Evolutionary conservation across 768 basidiomycete genomes (phyloP).

Genomic region (Suillus spraguei): DNA sequence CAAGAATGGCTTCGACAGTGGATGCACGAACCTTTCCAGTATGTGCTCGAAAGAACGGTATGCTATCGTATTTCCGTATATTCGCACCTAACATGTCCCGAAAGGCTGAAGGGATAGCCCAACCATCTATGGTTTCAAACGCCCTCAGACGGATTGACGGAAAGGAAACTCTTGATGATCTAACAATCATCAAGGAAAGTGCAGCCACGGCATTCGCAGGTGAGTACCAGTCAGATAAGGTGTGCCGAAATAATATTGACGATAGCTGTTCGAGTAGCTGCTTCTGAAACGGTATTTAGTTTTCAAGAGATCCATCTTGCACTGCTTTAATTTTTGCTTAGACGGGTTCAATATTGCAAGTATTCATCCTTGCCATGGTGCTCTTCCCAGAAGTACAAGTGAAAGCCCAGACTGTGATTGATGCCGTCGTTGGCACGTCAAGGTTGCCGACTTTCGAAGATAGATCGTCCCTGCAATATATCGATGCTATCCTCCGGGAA

Average conservation of each 20-base stretch:
- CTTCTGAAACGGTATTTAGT: conserved; percentile 20
- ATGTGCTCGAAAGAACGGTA: conserved; percentile 18
- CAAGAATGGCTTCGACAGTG: conserved; percentile 21
- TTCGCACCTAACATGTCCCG: conserved; percentile 1
- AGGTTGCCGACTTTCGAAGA: conserved; percentile 32
- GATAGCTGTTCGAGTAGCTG: conserved; percentile 12
- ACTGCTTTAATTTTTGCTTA: conserved; percentile 7
- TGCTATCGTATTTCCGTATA: not conserved
- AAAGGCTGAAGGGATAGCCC: conserved; percentile 19
- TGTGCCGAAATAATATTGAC: not conserved
- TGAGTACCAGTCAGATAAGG: conserved; percentile 3
- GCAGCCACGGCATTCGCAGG: conserved; percentile 26
- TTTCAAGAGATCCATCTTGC: not conserved
- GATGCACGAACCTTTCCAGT: conserved; percentile 25
- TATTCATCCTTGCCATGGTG: conserved; percentile 39
- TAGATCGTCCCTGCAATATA: conserved; percentile 27
- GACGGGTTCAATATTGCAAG: conserved; percentile 30
- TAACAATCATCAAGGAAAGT: conserved; percentile 19
- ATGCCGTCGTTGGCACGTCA: conserved; percentile 24
- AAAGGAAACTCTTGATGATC: conserved; percentile 4
- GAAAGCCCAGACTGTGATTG: conserved; percentile 33
- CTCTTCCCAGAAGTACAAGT: conserved; percentile 30
- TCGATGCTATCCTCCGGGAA: conserved; percentile 32
- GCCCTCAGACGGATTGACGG: conserved; percentile 14
- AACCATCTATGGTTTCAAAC: conserved; percentile 21